Percentiles rank a stretch among this genome's conserved stretches.
Conservation (phyloP, 176 grass and related monocot genomes). For the Oryza meyeriana region DNA sequence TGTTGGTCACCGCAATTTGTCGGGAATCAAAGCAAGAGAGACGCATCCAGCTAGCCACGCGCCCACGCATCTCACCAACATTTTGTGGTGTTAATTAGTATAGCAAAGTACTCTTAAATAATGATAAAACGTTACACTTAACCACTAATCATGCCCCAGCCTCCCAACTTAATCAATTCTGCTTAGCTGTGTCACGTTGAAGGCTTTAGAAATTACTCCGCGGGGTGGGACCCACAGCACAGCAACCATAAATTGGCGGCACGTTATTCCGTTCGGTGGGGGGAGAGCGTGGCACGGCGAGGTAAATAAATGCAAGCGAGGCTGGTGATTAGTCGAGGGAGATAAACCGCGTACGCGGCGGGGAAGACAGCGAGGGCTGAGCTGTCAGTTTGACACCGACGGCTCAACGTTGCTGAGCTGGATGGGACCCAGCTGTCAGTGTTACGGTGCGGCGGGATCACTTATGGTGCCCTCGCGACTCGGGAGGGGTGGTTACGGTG, state of each 20-base stretch:
- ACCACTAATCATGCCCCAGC: background rate
- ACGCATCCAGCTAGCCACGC: background rate
- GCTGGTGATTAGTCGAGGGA: too few relatives aligned
- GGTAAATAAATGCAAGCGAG: background rate
- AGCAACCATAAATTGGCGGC: background rate
- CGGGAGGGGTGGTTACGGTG: background rate
- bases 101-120: background rate
- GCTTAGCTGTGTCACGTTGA: background rate
- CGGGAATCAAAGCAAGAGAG: conserved; percentile 33
- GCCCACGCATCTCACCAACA: background rate
- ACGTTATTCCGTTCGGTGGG: conserved; percentile 29
- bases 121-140: background rate
- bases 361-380: conserved; percentile 17
- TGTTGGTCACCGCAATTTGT: background rate
- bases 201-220: background rate
- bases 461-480: background rate
- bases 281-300: background rate
- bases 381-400: too few relatives aligned
- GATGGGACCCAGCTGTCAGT: conserved; percentile 6
- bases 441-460: background rate
- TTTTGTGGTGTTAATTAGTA: background rate
- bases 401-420: too few relatives aligned
- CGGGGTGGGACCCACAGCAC: background rate
- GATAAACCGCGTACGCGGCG: conserved; percentile 14
- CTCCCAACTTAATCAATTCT: background rate